Conservation (phyloP, 495 filamentous ascomycete genomes). For the Thermochaetoides thermophila region DNA sequence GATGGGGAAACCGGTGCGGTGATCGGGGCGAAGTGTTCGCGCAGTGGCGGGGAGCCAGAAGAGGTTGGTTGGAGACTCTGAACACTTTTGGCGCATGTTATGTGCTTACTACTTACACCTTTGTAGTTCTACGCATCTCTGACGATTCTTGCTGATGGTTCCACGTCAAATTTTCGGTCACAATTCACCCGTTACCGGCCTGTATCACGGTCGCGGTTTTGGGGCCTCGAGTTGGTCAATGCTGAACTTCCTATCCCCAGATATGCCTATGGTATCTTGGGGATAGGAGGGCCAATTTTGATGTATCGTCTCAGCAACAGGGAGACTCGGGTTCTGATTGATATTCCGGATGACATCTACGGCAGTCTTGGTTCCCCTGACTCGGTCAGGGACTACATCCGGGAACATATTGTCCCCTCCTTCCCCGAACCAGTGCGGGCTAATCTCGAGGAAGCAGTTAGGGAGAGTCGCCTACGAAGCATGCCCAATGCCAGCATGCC, state of each 20-base stretch:
- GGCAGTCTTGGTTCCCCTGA: not conserved
- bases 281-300: constrained; percentile 3
- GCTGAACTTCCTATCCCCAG: constrained; percentile 1
- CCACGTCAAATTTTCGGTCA: constrained; percentile 7
- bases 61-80: not conserved
- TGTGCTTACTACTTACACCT: not conserved
- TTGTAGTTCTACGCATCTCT: constrained; percentile 4
- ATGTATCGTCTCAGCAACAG: constrained; percentile 7
- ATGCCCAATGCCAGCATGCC: constrained; percentile 8
- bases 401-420: not conserved
- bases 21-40: constrained; percentile 1
- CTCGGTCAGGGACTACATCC: constrained; percentile 5
- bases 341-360: constrained; percentile 5
- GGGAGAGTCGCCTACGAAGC: constrained; percentile 4
- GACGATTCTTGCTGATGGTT: constrained; percentile 6
- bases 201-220: constrained; percentile 6
- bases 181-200: constrained; percentile 5
- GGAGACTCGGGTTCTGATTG: constrained; percentile 7
- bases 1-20: constrained; percentile 2
- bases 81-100: too few species aligned
- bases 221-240: constrained; percentile 5
- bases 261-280: constrained; percentile 5
- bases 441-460: constrained; percentile 1
- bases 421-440: constrained; percentile 1
- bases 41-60: not conserved